phyloP scores from a whole-genome alignment of 352 stramenopile genomes.

The Phytophthora multivora region DNA sequence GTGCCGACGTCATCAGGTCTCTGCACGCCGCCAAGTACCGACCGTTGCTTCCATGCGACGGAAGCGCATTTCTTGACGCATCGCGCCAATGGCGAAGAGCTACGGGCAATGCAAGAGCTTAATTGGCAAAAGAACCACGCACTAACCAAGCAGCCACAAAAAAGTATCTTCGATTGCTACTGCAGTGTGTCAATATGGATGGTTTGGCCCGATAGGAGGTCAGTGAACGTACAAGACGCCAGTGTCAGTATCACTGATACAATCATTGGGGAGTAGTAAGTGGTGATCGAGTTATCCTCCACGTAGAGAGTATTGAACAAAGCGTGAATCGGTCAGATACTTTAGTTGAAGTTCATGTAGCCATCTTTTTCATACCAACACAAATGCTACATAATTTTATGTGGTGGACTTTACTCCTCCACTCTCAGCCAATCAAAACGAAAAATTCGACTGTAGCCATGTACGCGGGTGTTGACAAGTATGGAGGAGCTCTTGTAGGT shows the following conservation, averaged over 20 bases:
- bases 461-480: slow-evolving; percentile 87
- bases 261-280: no score
- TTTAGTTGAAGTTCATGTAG: neutral
- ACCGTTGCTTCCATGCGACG: neutral
- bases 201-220: neutral
- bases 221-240: neutral
- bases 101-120: neutral
- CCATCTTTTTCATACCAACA: neutral
- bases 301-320: neutral
- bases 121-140: neutral
- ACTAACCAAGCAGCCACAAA: no score
- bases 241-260: no score
- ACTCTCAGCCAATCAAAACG: slow-evolving; percentile 20
- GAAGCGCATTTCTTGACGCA: slow-evolving; percentile 1
- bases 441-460: slow-evolving; percentile 58
- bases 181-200: neutral
- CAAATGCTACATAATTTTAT: neutral
- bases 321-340: neutral
- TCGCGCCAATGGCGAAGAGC: neutral
- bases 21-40: neutral
- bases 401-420: neutral
- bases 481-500: slow-evolving; percentile 70
- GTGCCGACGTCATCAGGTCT: neutral
- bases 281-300: no score
- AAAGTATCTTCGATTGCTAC: no score